Conservation (phyloP, 352 stramenopile species). For the Globisporangium acanthophoron region DNA sequence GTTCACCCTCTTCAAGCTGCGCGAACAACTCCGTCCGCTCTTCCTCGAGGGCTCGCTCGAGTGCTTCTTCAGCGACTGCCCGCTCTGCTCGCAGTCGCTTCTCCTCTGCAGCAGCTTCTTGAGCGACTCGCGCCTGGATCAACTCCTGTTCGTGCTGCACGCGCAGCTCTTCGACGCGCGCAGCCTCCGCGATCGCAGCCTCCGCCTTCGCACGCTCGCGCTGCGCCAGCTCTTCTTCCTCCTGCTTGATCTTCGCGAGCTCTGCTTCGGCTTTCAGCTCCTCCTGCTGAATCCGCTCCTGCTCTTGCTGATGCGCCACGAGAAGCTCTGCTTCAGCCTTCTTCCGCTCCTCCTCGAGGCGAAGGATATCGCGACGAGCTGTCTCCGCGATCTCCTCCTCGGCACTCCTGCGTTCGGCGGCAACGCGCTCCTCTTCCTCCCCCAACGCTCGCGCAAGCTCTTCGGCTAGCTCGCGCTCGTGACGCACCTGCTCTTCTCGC, state of each 20-base stretch:
- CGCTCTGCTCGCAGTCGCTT: slow-evolving; percentile 8
- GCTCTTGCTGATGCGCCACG: slow-evolving; percentile 17
- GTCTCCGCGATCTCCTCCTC: slow-evolving; percentile 24
- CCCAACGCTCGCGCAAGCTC: slow-evolving; percentile 12
- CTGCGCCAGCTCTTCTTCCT: slow-evolving; percentile 3
- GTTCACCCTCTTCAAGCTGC: slow-evolving; percentile 3
- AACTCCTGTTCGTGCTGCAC: slow-evolving; percentile 2
- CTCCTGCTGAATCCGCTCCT: slow-evolving; percentile 10
- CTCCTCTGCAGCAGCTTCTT: slow-evolving; percentile 3
- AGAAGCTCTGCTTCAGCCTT: slow-evolving; percentile 7
- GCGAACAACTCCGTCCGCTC: slow-evolving; percentile 1
- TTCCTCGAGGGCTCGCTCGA: slow-evolving; percentile 3
- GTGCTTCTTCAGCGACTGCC: not conserved
- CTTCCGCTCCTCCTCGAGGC: slow-evolving; percentile 3
- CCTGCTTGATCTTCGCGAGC: slow-evolving; percentile 10
- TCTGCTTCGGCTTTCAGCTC: slow-evolving; percentile 18
- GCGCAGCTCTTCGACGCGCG: slow-evolving; percentile 6
- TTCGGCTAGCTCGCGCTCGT: slow-evolving; percentile 10
- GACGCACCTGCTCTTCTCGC: slow-evolving; percentile 3
- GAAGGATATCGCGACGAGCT: not conserved
- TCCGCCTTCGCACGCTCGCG: slow-evolving; percentile 3
- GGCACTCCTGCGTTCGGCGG: not conserved
- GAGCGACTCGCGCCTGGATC: slow-evolving; percentile 2
- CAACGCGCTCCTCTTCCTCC: slow-evolving; percentile 16
- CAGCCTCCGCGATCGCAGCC: slow-evolving; percentile 8